Evolutionary conservation across 257 asterid species (phyloP).

Genomic region (Solanum dulcamara): DNA sequence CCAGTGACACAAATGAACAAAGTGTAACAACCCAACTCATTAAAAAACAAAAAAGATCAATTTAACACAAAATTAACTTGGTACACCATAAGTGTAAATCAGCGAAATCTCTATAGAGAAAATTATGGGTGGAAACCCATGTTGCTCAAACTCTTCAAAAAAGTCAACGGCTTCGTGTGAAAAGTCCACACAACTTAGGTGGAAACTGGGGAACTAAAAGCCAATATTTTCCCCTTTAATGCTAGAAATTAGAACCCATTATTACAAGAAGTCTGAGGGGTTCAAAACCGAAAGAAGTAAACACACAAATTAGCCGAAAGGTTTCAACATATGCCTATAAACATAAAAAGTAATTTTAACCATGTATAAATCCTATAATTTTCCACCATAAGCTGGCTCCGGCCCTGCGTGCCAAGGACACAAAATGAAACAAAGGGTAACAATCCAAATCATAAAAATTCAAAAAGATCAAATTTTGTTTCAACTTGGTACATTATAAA

Average conservation of each 20-base stretch:
- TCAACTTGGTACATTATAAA: background rate
- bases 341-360: too few species aligned
- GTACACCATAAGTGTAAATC: background rate
- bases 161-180: too few species aligned
- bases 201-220: background rate
- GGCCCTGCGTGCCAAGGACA: too few species aligned
- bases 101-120: background rate
- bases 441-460: background rate
- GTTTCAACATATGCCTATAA: background rate
- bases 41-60: background rate
- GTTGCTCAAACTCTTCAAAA: too few species aligned
- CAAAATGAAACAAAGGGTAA: background rate
- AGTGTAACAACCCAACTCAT: background rate
- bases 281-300: too few species aligned
- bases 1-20: background rate
- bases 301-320: background rate
- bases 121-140: background rate
- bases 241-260: background rate
- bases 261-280: background rate
- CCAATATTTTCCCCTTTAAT: background rate
- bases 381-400: too few species aligned
- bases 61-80: background rate
- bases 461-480: background rate
- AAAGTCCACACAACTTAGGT: too few species aligned
- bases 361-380: too few species aligned